Evolutionary conservation across 1,284 basidiomycete genomes (phyloP).

Genomic region (Chalciporus sp.): DNA sequence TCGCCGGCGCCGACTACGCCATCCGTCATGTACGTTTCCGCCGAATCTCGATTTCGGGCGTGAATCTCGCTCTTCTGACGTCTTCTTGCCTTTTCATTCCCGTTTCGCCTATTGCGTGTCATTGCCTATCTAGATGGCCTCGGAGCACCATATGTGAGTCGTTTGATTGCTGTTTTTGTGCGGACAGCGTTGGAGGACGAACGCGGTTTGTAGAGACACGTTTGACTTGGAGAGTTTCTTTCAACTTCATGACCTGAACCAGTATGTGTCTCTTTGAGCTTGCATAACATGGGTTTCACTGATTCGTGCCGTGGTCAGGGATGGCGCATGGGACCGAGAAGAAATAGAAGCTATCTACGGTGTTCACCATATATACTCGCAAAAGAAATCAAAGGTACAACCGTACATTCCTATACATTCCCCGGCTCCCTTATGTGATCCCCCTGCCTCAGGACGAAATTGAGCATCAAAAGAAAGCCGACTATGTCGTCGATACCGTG

Average conservation of each 20-base stretch:
- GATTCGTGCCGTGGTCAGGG: constrained; percentile 39
- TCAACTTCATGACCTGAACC: constrained; percentile 89
- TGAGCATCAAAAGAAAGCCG: constrained; percentile 84
- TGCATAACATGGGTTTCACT: background rate
- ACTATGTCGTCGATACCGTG: constrained; percentile 78
- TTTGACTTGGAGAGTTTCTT: constrained; percentile 84
- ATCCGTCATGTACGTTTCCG: constrained; percentile 51
- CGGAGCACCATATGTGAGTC: constrained; percentile 80
- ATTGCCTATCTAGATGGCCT: constrained; percentile 64
- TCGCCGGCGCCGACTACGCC: constrained; percentile 43
- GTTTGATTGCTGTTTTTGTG: background rate
- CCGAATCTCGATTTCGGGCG: constrained; percentile 9
- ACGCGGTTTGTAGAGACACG: constrained; percentile 54
- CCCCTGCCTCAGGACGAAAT: constrained; percentile 60
- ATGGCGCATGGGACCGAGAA: constrained; percentile 74
- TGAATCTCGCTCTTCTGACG: constrained; percentile 15
- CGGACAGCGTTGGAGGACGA: background rate
- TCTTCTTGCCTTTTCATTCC: constrained; percentile 8
- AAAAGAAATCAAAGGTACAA: constrained; percentile 79
- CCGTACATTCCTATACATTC: background rate
- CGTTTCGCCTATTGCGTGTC: background rate
- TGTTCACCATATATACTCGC: constrained; percentile 92
- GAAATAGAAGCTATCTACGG: constrained; percentile 94
- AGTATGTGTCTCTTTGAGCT: constrained; percentile 39
- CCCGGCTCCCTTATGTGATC: background rate